These are phyloP conservation scores for Spirogloea muscicola DNA, from an alignment of 139 green algal species.

Conservation along the genomic window DNA sequence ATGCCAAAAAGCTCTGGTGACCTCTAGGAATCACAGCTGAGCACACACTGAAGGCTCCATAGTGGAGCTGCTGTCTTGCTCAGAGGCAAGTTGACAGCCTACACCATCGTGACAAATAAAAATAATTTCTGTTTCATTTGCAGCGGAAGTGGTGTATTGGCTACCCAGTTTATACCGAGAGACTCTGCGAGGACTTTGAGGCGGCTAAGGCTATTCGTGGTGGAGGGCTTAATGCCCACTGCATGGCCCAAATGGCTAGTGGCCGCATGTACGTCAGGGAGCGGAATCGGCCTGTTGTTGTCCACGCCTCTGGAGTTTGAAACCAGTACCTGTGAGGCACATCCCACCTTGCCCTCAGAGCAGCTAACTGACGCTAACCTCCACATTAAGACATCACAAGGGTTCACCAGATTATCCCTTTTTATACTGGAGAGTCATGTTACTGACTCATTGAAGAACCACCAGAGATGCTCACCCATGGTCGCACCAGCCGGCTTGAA, in stretches of 20 bases:
- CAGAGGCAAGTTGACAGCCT: too few relatives aligned
- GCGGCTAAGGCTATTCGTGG: neutral
- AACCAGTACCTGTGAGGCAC: conserved; percentile 43
- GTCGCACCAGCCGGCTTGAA: conserved; percentile 32
- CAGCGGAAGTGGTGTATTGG: too few relatives aligned
- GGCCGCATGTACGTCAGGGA: conserved; percentile 50
- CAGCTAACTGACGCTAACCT: neutral
- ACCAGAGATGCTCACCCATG: conserved; percentile 26
- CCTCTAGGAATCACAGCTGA: too few relatives aligned
- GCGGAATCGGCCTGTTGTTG: conserved; percentile 30
- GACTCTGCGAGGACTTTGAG: neutral
- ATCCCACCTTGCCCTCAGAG: too few relatives aligned
- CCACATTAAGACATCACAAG: neutral
- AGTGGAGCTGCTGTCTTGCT: too few relatives aligned
- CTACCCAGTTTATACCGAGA: too few relatives aligned
- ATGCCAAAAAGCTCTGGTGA: too few relatives aligned
- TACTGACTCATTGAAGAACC: neutral
- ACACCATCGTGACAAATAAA: too few relatives aligned
- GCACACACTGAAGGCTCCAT: too few relatives aligned
- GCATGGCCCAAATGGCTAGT: conserved; percentile 49
- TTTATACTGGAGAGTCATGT: neutral
- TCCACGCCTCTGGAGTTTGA: conserved; percentile 49
- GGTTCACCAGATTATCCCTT: neutral
- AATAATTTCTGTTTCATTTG: too few relatives aligned
- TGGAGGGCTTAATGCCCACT: conserved; percentile 21